Base-by-base conservation (phyloP, 2,329 filamentous ascomycete genomes). In the Blastomyces percursus region DNA sequence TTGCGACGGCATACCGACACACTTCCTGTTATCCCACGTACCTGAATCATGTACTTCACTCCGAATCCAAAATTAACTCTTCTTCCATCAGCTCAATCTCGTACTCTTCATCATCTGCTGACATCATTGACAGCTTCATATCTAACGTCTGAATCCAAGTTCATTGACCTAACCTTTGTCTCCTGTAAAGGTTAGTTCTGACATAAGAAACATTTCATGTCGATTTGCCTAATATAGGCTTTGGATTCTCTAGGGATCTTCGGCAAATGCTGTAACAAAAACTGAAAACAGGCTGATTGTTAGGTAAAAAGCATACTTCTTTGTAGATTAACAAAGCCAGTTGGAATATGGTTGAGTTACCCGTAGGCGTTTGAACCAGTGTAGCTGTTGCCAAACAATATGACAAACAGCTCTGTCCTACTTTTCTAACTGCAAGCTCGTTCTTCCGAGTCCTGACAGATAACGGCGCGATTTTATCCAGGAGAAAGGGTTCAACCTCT, bases 61-160 rank as follows among this genome's bases (percentile, higher is more conserved):
- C 75, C 6, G 74, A 76, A 60, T 75, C 72, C n/a, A 89, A 79
- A 66, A 92, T 90, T 68, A 87, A 84, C 73, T 86, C 82, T 78
- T 91, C 89, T 82, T 94, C 90, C 79, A 85, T 82, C 80, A 86
- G 84, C 71, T 88, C 83, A 62, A 93, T 84, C 80, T 89, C 84
- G 67, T 88, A 84, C 74, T 93, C 87, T 73, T 93, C 89, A 66
- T 90, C 87, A 65, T 92, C 89, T 12, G 85, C 87, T 89, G 64
- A 95, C 87, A 59, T 91, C 84, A 71, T 93, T 89, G 64, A 95
- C 86, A 91, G 62, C 87, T 61, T 82, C 84, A 70, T 91, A 88
- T 64, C 87, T 84, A 65, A 71, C 74, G 24, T 72, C 72, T 9
- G 72, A 72, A 40, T 67, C 64, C 35, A 42, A 52, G 54, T 59